Percentiles rank a stretch among this genome's conserved stretches.
phyloP scores from a whole-genome alignment of 2,329 filamentous ascomycete species.

The Verticillium nubilum region DNA sequence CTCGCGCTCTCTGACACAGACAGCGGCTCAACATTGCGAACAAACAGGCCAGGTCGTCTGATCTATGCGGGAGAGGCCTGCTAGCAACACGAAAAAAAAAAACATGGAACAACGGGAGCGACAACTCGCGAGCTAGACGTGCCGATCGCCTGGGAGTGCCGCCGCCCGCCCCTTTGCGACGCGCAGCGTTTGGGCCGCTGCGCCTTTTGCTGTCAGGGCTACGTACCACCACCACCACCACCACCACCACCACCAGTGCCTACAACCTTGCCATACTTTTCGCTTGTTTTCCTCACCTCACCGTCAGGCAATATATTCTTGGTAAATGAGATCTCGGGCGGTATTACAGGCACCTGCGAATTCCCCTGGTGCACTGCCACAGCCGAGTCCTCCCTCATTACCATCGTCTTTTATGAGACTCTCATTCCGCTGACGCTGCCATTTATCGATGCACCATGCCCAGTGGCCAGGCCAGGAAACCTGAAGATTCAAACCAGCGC shows the following conservation, averaged over 20 bases:
- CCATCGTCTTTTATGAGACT: background rate
- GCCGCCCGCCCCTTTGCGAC: background rate
- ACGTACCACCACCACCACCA: too few species aligned
- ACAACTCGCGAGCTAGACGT: background rate
- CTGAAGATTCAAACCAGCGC: background rate
- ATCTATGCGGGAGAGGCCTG: background rate
- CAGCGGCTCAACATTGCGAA: background rate
- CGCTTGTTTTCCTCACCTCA: background rate
- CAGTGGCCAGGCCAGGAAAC: background rate
- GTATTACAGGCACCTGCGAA: background rate
- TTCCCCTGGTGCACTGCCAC: background rate
- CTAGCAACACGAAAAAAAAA: background rate
- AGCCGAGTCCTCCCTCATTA: background rate
- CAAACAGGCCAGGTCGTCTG: background rate
- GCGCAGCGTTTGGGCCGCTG: background rate
- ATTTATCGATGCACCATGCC: background rate
- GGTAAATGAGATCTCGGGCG: too few species aligned
- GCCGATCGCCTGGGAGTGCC: background rate
- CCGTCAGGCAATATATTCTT: too few species aligned
- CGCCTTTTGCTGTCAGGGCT: too few species aligned
- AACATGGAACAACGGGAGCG: background rate
- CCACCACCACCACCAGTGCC: too few species aligned
- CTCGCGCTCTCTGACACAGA: background rate
- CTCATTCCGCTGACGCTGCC: background rate
- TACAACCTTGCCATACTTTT: background rate